Base-by-base conservation (phyloP, 176 grass and related monocot genomes). In the Bonia amplexicaulis region DNA sequence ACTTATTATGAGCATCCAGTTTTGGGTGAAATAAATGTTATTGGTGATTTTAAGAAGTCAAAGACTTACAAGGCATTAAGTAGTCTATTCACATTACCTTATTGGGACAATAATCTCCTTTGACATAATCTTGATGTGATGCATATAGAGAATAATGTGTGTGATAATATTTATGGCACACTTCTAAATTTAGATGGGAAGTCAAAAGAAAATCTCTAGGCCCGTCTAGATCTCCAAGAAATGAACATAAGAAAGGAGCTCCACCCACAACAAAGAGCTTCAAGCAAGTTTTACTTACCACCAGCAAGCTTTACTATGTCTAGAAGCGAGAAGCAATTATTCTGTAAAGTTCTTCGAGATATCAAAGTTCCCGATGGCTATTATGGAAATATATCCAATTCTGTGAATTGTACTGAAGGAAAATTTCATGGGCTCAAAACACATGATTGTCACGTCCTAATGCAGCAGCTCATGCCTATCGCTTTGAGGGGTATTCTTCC, bases 371-470 rank as follows among this genome's bases (percentile, higher is more conserved):
- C 47, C 0, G 48, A 74, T 74, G 71, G 48, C 4, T 74, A 74
- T 53, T 74, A 14, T 48, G 9, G 63, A 40, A 80, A 80, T 66
- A 80, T 80, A 53, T 68, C 78, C 35, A 68, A n/a, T 25, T 53
- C 3, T 53, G 20, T 68, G 6, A 80, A 68, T 7, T 31, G 16
- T 9, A 19, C 12, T 19, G 63, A 80, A 53, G 78, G 63, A 52
- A 80, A 67, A 53, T 40, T 40, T 53, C 31, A 15, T 23, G 46
- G 78, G 20, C 9, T 37, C 7, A 67, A 80, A 40, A 80, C 46
- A 22, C 77, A 67, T 80, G 77, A 80, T 6, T 80, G 45, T 6
- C 77, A 67, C 63, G 58, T 78, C 25, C n/a, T 78, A 47, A 16
- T 78, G 40, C 76, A 78, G 4, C 58, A 78, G 29, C 42, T 80